These are phyloP conservation scores for Sphenostylis stenocarpa DNA, from an alignment of 306 rosid species.

Conservation along the genomic window DNA sequence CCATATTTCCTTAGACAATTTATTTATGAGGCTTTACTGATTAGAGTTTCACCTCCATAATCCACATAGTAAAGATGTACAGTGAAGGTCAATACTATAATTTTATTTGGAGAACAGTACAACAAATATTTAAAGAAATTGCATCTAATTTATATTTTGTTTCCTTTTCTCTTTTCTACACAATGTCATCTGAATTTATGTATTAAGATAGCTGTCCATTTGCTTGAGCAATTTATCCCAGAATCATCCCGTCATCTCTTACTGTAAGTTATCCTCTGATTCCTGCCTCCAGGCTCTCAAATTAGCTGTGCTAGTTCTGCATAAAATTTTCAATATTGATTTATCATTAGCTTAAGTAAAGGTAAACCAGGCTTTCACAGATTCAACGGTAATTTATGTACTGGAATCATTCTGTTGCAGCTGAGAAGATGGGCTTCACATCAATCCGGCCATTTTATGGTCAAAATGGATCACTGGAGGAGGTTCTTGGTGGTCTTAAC, in stretches of 20 bases:
- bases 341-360: neutral
- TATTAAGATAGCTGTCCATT: neutral
- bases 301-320: neutral
- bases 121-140: too few relatives aligned
- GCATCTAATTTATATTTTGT: too few relatives aligned
- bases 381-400: neutral
- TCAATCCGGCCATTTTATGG: conserved; percentile 53
- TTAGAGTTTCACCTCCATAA: too few relatives aligned
- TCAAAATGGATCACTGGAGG: conserved; percentile 69
- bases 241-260: neutral
- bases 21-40: too few relatives aligned
- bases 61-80: too few relatives aligned
- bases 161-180: too few relatives aligned
- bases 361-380: neutral
- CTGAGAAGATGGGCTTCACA: conserved; percentile 67
- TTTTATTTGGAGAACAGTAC: too few relatives aligned
- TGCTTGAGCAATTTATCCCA: neutral
- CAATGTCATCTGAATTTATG: neutral
- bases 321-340: neutral
- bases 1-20: neutral
- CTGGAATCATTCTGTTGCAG: conserved; percentile 36
- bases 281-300: neutral
- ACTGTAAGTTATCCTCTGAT: neutral
- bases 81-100: too few relatives aligned
- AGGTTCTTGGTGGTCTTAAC: conserved; percentile 61